Percentiles rank a stretch among this genome's conserved stretches.
Conservation (phyloP, 2,329 filamentous ascomycete species). For the Exophiala xenobiotica region DNA sequence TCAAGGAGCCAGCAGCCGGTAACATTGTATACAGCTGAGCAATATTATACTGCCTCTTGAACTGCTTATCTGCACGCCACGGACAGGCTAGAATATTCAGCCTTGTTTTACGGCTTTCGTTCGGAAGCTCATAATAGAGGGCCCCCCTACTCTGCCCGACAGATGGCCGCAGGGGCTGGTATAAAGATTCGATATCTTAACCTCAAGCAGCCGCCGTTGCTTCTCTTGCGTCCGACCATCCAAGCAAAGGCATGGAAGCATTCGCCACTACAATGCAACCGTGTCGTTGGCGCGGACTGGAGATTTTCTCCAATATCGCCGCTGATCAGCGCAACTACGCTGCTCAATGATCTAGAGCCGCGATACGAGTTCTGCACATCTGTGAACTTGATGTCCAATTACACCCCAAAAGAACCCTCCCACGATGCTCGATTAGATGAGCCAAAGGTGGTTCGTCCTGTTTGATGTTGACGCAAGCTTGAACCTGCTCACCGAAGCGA, state of each 20-base stretch:
- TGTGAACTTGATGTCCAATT: neutral
- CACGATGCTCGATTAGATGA: neutral
- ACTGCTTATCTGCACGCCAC: no score
- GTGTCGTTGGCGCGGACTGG: neutral
- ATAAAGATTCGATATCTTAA: no score
- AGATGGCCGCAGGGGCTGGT: neutral
- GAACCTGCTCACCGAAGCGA: neutral
- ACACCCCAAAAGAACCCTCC: neutral
- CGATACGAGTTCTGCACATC: neutral
- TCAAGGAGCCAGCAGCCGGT: no score
- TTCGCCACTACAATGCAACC: neutral
- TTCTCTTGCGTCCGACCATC: no score
- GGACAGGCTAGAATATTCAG: neutral
- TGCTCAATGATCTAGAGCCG: neutral
- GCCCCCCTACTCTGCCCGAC: neutral
- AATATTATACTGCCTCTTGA: no score
- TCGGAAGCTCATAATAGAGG: neutral
- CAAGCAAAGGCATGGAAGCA: neutral
- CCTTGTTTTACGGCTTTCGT: neutral
- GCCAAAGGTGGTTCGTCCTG: neutral
- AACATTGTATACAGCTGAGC: no score
- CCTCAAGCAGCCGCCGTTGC: no score
- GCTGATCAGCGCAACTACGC: neutral
- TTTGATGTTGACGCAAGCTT: neutral
- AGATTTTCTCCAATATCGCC: neutral